phyloP scores from a whole-genome alignment of 352 stramenopile genomes.

The Phytophthora gonapodyides region DNA sequence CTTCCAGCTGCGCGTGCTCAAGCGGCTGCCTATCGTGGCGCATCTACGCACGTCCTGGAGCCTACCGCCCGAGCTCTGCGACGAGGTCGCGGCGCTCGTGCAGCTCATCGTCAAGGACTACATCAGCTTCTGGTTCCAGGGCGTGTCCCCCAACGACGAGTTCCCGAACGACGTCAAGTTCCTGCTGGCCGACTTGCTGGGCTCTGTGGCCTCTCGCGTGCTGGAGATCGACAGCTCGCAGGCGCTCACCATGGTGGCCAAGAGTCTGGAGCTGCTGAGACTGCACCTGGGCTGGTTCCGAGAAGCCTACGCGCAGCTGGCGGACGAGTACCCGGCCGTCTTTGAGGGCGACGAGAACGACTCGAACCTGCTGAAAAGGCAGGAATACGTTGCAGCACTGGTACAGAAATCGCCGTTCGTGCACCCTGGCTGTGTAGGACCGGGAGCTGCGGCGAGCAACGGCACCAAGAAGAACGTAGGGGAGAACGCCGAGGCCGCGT shows the following conservation, averaged over 20 bases:
- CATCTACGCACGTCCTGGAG: conserved; percentile 65
- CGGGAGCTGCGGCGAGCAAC: conserved; percentile 3
- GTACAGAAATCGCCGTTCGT: conserved; percentile 67
- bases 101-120: conserved; percentile 62
- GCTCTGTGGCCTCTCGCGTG: conserved; percentile 56
- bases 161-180: conserved; percentile 73
- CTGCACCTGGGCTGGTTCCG: conserved; percentile 83
- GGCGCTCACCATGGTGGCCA: conserved; percentile 64
- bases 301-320: conserved; percentile 69
- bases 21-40: conserved; percentile 61
- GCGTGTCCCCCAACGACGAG: conserved; percentile 66
- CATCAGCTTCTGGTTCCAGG: conserved; percentile 67
- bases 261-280: conserved; percentile 65
- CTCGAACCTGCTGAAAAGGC: conserved; percentile 50
- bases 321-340: conserved; percentile 56
- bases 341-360: conserved; percentile 66
- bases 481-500: conserved; percentile 55
- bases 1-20: conserved; percentile 61
- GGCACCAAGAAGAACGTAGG: conserved; percentile 31
- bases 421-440: conserved; percentile 64
- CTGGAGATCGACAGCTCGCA: conserved; percentile 74
- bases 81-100: conserved; percentile 64
- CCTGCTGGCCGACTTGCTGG: conserved; percentile 64
- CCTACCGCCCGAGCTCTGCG: conserved; percentile 58
- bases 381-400: conserved; percentile 59